Base-by-base conservation (phyloP, 139 green algal species). In the Pycnococcus provasolii region DNA sequence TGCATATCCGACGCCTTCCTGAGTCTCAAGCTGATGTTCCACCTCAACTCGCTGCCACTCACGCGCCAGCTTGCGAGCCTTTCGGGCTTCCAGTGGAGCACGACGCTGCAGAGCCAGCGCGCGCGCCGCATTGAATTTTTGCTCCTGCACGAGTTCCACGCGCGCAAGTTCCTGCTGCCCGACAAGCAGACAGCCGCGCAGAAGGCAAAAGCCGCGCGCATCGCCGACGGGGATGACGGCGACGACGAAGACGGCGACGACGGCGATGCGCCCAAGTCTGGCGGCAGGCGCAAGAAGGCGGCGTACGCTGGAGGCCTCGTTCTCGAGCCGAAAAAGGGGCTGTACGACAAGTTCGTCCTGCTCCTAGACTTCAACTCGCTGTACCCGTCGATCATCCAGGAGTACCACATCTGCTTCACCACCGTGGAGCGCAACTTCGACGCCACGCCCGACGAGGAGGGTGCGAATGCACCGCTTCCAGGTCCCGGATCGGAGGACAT, bases 351-450 rank as follows among this genome's bases (percentile, higher is more conserved):
- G 58, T 90, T 86, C 66, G 88, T 99, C 40, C 79, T 97, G 73
- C 79, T 98, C 70, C 80, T 99, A 70, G 93, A 99, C 79, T 99
- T 99, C 88, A 98, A 98, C 82, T 90, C 78, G 2, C 81, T 99
- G 68, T 99, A 99, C 85, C 93, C 93, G 15, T 96, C 87, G 58
- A 99, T 99, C 84, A 99, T 99, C 73, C 92, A 95, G 79, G 92
- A 96, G 79, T 98, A 94, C 84, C 96, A 97, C 84, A 97, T 98
- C 72, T 98, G 92, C 81, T 98, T 97, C 85, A 98, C 92, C 42
- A 98, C 93, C 0, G 92, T 98, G 48, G 63, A 75, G 44, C 81
- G 85, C 42, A 46, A 11, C 5, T 39, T 43, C 9, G 51, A 44
- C 15, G 63, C 52, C 6, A 26, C 26, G 26, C 55, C 55, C 6